Base-by-base conservation (phyloP, 768 basidiomycete genomes). In the Fomitopsis serialis region DNA sequence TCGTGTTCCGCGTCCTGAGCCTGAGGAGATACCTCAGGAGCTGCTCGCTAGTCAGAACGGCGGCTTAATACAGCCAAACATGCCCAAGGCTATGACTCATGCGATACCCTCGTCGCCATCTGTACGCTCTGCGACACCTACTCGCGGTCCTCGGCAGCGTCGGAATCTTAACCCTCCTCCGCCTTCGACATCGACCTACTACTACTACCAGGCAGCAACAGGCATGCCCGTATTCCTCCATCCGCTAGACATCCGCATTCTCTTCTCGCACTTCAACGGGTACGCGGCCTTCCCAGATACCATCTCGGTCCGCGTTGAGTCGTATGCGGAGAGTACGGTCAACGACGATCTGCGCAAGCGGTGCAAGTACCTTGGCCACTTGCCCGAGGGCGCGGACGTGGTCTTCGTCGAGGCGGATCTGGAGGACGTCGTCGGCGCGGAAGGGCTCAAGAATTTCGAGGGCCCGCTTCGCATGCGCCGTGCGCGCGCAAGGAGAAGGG, bases 341-440 rank as follows among this genome's bases (percentile, higher is more conserved):
- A 91, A 96, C 67, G 94, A 95, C 55, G 94, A 97, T 55, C 75
- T 99, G 24, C 85, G 95, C 45, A 90, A 92, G 69, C 85, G 95
- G 29, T 98, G 92, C 76, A 96, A 95, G 66, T 98, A 98, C 68
- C 85, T 99, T 56, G 83, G 84, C 3, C 95, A 98, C 68, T 77
- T 98, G 61, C 91, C 95, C 1, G 86, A 92, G 53, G 86, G 91
- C 42, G 86, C 92, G 35, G 95, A 98, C 63, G 92, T 98, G 43
- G 87, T 93, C 22, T 98, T 98, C 69, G 74, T 98, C 50, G 95
- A 99, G 69, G 83, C 92, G 8, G 87, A 96, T 64, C 72, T 98
- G 17, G 75, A 79, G 53, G 75, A 74, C 7, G 88, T 95, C 34
- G 89, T 98, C 19, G 88, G 92, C 27, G 63, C 65, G 13, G 85